These are phyloP conservation scores for Mycena galopus DNA, from an alignment of 768 basidiomycete species.

Conservation along the genomic window DNA sequence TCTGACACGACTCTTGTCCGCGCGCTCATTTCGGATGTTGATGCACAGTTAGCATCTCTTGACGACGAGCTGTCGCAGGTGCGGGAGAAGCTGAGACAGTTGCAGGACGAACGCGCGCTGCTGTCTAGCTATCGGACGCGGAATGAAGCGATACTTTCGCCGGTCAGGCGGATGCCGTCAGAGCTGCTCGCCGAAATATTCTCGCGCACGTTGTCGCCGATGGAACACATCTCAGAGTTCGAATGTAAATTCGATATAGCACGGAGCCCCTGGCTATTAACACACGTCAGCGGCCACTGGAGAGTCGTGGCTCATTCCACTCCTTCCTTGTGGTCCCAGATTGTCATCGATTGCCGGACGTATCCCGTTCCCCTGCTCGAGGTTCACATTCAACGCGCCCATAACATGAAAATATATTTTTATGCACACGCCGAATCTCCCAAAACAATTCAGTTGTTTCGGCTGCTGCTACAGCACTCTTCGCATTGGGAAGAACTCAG, in stretches of 20 bases:
- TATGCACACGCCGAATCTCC: neutral
- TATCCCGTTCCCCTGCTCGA: neutral
- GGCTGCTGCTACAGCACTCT: too few species aligned
- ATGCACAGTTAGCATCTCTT: neutral
- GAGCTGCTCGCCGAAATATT: neutral
- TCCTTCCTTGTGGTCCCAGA: neutral
- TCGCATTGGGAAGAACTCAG: too few species aligned
- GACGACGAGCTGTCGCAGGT: neutral
- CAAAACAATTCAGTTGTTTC: neutral
- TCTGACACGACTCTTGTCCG: neutral
- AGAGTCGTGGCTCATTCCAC: neutral
- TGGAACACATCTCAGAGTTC: neutral
- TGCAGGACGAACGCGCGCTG: neutral
- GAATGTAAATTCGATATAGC: neutral
- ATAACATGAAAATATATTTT: neutral
- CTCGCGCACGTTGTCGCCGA: neutral
- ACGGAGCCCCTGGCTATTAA: neutral
- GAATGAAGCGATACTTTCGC: neutral
- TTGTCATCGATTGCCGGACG: neutral
- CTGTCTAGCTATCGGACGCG: neutral
- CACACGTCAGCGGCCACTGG: neutral
- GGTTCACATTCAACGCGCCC: neutral
- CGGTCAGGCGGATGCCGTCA: neutral
- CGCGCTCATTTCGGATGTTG: neutral
- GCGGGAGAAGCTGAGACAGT: neutral